These are phyloP conservation scores for Coemansia asiatica DNA, from an alignment of 192 early-diverging fungal genomes.

Conservation along the genomic window DNA sequence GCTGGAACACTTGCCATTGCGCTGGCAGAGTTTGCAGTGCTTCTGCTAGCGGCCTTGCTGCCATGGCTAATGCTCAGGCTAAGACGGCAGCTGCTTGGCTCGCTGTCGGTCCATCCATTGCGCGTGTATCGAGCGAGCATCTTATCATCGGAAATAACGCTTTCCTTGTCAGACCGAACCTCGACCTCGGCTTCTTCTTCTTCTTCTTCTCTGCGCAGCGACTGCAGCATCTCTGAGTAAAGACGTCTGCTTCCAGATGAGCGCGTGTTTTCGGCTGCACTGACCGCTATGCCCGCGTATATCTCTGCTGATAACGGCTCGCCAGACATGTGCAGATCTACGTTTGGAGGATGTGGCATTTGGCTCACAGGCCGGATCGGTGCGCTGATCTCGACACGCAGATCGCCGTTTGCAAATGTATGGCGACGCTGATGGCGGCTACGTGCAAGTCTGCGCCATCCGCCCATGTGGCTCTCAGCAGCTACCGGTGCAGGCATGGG, in stretches of 20 bases:
- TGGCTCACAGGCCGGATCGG: background rate
- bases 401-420: slow-evolving; percentile 10
- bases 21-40: background rate
- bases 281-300: slow-evolving; percentile 25
- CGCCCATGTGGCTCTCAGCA: background rate
- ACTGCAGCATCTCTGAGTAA: slow-evolving; percentile 31
- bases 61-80: slow-evolving; percentile 11
- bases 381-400: background rate
- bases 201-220: too few species aligned
- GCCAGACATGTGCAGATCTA: slow-evolving; percentile 10
- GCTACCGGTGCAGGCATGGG: too few species aligned
- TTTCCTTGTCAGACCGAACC: background rate
- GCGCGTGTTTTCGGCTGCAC: slow-evolving; percentile 18
- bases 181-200: background rate
- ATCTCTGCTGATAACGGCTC: slow-evolving; percentile 32
- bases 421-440: slow-evolving; percentile 20
- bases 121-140: slow-evolving; percentile 3
- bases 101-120: slow-evolving; percentile 11
- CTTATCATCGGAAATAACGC: background rate
- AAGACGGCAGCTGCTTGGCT: background rate
- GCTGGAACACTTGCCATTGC: background rate
- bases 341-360: slow-evolving; percentile 19
- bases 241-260: slow-evolving; percentile 39
- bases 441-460: slow-evolving; percentile 20
- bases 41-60: slow-evolving; percentile 20